A percentile compares a stretch with the other conserved stretches of the same genome.
Conservation (phyloP, 2,329 filamentous ascomycete species). For the Ascochyta clinopodiicola region DNA sequence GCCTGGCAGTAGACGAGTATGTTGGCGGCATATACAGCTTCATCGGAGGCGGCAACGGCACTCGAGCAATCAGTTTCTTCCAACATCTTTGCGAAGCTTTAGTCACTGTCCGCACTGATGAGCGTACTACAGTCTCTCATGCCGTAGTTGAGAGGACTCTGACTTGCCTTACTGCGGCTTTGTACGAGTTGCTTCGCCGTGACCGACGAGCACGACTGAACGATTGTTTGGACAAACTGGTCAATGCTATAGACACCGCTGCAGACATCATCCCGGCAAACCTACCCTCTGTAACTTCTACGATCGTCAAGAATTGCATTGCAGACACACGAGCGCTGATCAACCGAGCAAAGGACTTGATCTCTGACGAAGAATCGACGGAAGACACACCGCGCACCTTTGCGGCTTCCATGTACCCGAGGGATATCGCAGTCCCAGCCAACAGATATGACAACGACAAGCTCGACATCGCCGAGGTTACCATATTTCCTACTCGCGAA, state of each 20-base stretch:
- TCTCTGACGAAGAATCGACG: neutral
- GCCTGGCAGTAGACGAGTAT: constrained; percentile 44
- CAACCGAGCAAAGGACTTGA: constrained; percentile 7
- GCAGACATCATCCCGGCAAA: constrained; percentile 9
- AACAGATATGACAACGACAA: constrained; percentile 45
- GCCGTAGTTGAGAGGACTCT: constrained; percentile 6
- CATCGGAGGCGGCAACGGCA: constrained; percentile 41
- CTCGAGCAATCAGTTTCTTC: constrained; percentile 41
- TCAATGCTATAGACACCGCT: constrained; percentile 8
- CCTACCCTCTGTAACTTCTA: neutral
- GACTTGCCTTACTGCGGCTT: constrained; percentile 10
- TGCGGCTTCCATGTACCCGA: constrained; percentile 31
- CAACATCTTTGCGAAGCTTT: constrained; percentile 29
- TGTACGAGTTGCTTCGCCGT: constrained; percentile 24
- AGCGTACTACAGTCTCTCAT: neutral
- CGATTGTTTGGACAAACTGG: constrained; percentile 19
- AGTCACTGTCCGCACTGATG: neutral
- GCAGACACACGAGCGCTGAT: constrained; percentile 5
- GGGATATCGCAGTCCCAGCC: constrained; percentile 26
- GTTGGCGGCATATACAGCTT: constrained; percentile 46
- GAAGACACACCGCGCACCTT: constrained; percentile 1
- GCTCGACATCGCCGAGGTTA: constrained; percentile 37
- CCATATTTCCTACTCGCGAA: constrained; percentile 40
- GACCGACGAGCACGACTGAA: constrained; percentile 28
- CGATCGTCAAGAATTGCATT: neutral